Percentiles rank a stretch among this genome's conserved stretches.
phyloP scores from a whole-genome alignment of 2,329 filamentous ascomycete genomes.

The Emydomyces testavorans region DNA sequence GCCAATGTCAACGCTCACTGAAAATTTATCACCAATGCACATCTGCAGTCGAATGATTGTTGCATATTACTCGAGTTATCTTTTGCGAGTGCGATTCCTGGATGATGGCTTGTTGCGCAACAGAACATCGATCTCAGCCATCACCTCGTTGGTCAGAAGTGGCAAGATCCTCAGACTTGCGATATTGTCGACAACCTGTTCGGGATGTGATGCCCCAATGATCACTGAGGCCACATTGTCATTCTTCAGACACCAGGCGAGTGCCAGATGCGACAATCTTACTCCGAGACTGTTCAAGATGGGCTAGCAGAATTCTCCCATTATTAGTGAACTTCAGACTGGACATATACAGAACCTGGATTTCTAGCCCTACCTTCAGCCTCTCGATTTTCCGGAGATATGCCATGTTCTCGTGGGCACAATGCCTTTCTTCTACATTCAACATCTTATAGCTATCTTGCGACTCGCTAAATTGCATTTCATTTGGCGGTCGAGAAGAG shows the following conservation, averaged over 20 bases:
- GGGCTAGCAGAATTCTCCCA: constrained; percentile 36
- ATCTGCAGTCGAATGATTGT: no score
- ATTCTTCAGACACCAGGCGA: constrained; percentile 51
- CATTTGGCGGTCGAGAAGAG: constrained; percentile 20
- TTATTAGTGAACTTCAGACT: no score
- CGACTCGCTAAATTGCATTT: neutral
- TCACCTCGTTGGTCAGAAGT: constrained; percentile 34
- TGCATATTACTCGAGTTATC: no score
- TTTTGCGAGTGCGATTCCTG: no score
- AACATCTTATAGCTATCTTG: constrained; percentile 33
- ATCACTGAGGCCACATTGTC: constrained; percentile 40
- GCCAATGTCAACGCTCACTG: no score
- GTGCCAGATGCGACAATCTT: constrained; percentile 46
- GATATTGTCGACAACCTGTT: constrained; percentile 38
- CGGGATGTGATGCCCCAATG: constrained; percentile 34
- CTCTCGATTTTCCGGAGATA: constrained; percentile 50
- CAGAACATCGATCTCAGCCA: constrained; percentile 37
- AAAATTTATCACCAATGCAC: no score
- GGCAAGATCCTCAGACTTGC: constrained; percentile 36
- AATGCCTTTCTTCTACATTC: constrained; percentile 35
- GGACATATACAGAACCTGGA: neutral
- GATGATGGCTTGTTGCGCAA: neutral
- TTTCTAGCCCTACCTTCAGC: constrained; percentile 20
- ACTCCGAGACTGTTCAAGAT: constrained; percentile 56
- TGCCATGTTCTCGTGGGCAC: constrained; percentile 31